Evolutionary conservation across 2,329 filamentous ascomycete species (phyloP).

Genomic region (Colletotrichum plurivorum): DNA sequence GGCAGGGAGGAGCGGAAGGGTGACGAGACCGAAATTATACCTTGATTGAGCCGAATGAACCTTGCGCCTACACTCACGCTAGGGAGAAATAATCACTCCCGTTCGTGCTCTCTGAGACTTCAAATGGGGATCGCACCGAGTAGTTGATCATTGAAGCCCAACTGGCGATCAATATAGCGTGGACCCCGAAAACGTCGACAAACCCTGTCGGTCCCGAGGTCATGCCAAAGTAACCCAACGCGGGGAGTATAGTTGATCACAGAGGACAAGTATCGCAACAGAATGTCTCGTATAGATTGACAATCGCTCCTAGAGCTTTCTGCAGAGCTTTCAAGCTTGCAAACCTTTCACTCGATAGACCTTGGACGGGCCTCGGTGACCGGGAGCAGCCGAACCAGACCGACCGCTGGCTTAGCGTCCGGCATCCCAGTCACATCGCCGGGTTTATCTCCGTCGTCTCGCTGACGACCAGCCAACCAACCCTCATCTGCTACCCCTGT

Average conservation of each 20-base stretch:
- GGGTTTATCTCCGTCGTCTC: constrained; percentile 18
- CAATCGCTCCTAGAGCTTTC: not conserved
- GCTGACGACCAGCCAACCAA: constrained; percentile 13
- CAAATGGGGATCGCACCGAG: constrained; percentile 1
- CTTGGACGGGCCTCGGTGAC: constrained; percentile 1
- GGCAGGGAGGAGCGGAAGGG: too few relatives aligned
- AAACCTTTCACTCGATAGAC: not conserved
- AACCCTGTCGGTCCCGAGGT: constrained; percentile 3
- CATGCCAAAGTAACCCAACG: not conserved
- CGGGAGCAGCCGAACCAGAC: constrained; percentile 30
- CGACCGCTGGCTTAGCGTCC: constrained; percentile 8
- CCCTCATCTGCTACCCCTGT: constrained; percentile 8
- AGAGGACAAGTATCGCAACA: not conserved
- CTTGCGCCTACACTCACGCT: too few relatives aligned
- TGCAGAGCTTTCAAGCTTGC: not conserved
- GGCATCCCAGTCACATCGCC: constrained; percentile 20
- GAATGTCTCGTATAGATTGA: constrained; percentile 12
- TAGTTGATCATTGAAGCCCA: constrained; percentile 13
- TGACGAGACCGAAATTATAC: too few relatives aligned
- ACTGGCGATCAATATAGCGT: constrained; percentile 11
- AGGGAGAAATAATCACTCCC: too few relatives aligned
- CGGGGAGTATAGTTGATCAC: constrained; percentile 1
- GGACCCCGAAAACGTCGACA: not conserved
- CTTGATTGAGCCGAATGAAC: too few relatives aligned
- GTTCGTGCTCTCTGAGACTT: not conserved